Base-by-base conservation (phyloP, 140 eudicot genomes). In the Bidens hawaiensis region DNA sequence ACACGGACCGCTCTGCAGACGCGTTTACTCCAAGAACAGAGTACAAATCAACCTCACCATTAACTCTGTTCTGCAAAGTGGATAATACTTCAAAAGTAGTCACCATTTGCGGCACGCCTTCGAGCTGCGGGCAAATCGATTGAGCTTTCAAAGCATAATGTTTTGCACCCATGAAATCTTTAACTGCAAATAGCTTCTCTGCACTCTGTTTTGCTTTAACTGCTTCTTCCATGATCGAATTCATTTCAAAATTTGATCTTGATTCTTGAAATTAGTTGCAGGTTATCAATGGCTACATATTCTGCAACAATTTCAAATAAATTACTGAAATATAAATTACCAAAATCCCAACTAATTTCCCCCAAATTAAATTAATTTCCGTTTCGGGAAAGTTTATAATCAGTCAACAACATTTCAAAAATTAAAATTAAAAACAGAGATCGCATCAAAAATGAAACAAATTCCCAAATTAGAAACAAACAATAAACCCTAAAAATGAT, bases 71-170 rank as follows among this genome's bases (percentile, higher is more conserved):
- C 63, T 74, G 82, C 6, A 85, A 73, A 24, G 96, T 84, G 6
- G 76, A 78, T 25, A 82, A 85, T 57, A 88, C 81, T 56, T 80
- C 96, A 62, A 85, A 93, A 1, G 99, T 88, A 46, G 97, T 95
- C 64, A 85, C 95, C 99, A 93, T 88, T 49, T 93, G 96, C 33
- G 90, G 62, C 22, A 93, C 73, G 15, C 96, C 99, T 68, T 93
- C 99, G 11, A 93, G 71, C 43, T 81, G 79, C 47, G 96, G 95
- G 69, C 86, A 88, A 49, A 93, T 54, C 26, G 40, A 66, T 67
- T 88, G 96, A 60, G 99, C 99, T 62, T 83, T 78, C 23, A 85
- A 38, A 36, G 99, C 99, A 60, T 59, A 79, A 27, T 79, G 88
- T 34, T 60, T 85, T 0, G 97, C 99, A 24, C 94, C 94, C 0